Evolutionary conservation across 345 rosid genomes (phyloP).

Genomic region (Camelina neglecta): DNA sequence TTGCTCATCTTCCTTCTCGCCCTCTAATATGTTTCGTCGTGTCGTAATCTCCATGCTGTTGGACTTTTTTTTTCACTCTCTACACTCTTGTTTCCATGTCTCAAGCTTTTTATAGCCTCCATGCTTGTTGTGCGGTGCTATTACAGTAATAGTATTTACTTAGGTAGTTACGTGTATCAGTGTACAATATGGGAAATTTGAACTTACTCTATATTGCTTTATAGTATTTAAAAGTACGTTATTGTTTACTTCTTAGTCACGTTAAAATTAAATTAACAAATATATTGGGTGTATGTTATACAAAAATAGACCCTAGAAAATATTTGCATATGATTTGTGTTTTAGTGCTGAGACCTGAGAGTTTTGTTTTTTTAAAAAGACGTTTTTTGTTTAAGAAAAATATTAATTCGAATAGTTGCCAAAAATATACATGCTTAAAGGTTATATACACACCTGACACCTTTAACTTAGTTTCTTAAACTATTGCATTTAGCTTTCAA

Average conservation of each 20-base stretch:
- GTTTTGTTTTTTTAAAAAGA: not conserved
- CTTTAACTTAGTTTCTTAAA: not conserved
- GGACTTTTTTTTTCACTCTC: not conserved
- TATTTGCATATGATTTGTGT: too few species aligned
- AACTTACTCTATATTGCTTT: not conserved
- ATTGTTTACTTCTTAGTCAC: not conserved
- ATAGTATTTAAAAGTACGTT: not conserved
- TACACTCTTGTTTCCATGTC: not conserved
- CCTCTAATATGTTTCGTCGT: not conserved
- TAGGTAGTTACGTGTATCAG: not conserved
- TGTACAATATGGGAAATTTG: not conserved
- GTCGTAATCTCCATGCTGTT: conserved; percentile 5
- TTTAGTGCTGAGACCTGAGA: not conserved
- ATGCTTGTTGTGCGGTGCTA: not conserved
- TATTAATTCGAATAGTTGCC: not conserved
- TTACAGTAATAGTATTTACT: not conserved
- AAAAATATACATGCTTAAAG: not conserved
- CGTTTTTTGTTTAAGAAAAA: too few species aligned
- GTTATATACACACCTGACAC: too few species aligned
- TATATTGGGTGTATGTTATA: not conserved
- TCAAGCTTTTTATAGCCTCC: not conserved
- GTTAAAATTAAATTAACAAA: not conserved
- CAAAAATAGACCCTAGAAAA: not conserved
- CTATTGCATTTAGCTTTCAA: not conserved
- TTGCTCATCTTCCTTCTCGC: conserved; percentile 34